phyloP scores from a whole-genome alignment of 2,329 filamentous ascomycete genomes.

The Hymenoscyphus fructigenus region DNA sequence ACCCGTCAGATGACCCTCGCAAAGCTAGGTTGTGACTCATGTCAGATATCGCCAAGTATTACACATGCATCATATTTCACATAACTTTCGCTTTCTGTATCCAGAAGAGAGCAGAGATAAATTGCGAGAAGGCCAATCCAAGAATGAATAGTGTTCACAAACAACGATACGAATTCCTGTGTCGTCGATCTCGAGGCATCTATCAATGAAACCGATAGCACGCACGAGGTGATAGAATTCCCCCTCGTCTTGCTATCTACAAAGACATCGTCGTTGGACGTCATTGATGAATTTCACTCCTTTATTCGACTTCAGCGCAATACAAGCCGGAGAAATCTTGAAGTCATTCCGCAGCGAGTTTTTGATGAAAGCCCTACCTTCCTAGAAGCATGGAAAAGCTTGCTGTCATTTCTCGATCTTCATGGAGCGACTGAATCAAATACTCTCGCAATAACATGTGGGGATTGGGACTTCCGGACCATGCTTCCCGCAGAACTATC shows the following conservation, averaged over 20 bases:
- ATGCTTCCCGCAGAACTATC: slow-evolving; percentile 19
- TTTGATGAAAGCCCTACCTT: neutral
- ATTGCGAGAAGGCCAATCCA: neutral
- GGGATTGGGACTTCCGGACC: slow-evolving; percentile 20
- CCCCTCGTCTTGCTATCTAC: slow-evolving; percentile 14
- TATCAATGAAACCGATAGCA: slow-evolving; percentile 14
- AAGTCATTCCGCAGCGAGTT: neutral
- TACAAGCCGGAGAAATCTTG: neutral
- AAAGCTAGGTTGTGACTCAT: too few species aligned
- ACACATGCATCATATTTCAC: too few species aligned
- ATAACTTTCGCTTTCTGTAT: too few species aligned
- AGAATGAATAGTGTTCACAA: neutral
- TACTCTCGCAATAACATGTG: slow-evolving; percentile 20
- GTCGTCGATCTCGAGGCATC: slow-evolving; percentile 22
- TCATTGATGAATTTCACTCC: neutral
- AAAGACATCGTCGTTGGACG: neutral
- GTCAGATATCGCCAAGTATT: too few species aligned
- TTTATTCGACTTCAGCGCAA: neutral
- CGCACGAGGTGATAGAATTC: slow-evolving; percentile 19
- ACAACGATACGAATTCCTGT: slow-evolving; percentile 12
- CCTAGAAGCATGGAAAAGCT: neutral
- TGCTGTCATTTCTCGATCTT: slow-evolving; percentile 7
- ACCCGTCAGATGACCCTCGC: too few species aligned
- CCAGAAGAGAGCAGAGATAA: too few species aligned
- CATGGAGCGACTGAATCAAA: slow-evolving; percentile 16